Conservation (phyloP, 257 asterid species). For the Nicotiana sylvestris region DNA sequence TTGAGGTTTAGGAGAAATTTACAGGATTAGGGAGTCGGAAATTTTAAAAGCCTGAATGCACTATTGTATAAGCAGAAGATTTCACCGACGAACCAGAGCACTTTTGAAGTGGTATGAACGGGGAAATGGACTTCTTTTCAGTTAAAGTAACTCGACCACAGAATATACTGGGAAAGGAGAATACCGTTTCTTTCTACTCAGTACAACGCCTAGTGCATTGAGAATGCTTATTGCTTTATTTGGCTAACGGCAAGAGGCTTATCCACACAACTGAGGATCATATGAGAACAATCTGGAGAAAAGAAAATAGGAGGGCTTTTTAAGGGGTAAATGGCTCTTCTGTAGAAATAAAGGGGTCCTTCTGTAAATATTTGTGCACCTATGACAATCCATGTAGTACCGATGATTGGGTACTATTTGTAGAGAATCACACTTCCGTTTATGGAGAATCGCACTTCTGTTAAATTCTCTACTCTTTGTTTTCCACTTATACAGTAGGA, state of each 20-base stretch:
- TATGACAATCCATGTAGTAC: not conserved
- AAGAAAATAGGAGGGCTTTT: not conserved
- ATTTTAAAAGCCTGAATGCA: not conserved
- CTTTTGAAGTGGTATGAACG: not conserved
- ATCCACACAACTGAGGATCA: not conserved
- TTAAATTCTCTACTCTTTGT: no score
- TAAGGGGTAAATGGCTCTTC: not conserved
- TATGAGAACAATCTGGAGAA: not conserved
- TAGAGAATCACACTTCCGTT: not conserved
- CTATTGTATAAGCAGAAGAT: not conserved
- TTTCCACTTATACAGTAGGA: not conserved
- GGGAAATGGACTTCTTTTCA: not conserved
- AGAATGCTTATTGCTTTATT: not conserved
- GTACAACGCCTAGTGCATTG: not conserved
- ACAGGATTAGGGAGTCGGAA: not conserved
- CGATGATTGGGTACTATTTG: not conserved
- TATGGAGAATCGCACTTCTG: no score
- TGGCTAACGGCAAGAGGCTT: not conserved
- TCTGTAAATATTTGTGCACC: not conserved
- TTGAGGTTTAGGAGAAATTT: not conserved
- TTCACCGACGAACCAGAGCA: not conserved
- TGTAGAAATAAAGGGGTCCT: no score
- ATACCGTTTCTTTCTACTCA: not conserved
- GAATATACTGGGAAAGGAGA: not conserved
- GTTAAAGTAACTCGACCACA: not conserved